These are phyloP conservation scores for Aspergillus ustus DNA, from an alignment of 2,329 filamentous ascomycete species.

Conservation along the genomic window DNA sequence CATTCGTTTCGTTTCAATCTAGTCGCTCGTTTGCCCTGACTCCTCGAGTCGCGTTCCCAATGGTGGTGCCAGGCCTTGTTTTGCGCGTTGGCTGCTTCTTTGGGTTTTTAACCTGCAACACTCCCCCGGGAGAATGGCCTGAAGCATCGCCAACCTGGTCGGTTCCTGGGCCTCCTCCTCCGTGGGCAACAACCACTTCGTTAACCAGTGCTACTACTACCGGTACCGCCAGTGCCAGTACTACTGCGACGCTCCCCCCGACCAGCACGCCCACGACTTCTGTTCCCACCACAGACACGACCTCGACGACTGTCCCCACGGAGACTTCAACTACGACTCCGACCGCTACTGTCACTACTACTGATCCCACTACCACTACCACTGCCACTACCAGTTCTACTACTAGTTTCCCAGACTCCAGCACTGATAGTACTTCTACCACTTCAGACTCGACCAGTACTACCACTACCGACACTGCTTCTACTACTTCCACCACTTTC, in stretches of 20 bases:
- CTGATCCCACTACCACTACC: background rate
- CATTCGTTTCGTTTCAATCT: slow-evolving; percentile 19
- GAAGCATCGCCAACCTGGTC: slow-evolving; percentile 30
- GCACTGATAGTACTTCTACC: background rate
- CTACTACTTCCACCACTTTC: slow-evolving; percentile 4
- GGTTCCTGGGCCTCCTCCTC: slow-evolving; percentile 23
- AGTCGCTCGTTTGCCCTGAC: slow-evolving; percentile 13
- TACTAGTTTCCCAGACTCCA: background rate
- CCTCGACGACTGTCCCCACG: slow-evolving; percentile 11
- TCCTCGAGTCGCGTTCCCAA: slow-evolving; percentile 23
- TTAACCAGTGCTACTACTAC: slow-evolving; percentile 9
- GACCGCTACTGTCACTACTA: background rate
- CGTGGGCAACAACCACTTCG: slow-evolving; percentile 9
- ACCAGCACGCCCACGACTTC: background rate
- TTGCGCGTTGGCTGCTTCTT: slow-evolving; percentile 33
- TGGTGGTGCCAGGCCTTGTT: slow-evolving; percentile 32
- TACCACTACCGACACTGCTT: background rate
- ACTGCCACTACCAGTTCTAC: background rate
- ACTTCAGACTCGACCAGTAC: background rate
- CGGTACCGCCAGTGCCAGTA: background rate
- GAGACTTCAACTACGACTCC: slow-evolving; percentile 13
- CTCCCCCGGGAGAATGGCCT: slow-evolving; percentile 35
- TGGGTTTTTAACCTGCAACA: slow-evolving; percentile 39
- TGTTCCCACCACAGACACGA: slow-evolving; percentile 1
- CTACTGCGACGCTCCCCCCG: background rate